Evolutionary conservation across 108 stramenopile genomes (phyloP), one percentile per base, ranked within the genome.

Genomic region (Poteriospumella lacustris): DNA sequence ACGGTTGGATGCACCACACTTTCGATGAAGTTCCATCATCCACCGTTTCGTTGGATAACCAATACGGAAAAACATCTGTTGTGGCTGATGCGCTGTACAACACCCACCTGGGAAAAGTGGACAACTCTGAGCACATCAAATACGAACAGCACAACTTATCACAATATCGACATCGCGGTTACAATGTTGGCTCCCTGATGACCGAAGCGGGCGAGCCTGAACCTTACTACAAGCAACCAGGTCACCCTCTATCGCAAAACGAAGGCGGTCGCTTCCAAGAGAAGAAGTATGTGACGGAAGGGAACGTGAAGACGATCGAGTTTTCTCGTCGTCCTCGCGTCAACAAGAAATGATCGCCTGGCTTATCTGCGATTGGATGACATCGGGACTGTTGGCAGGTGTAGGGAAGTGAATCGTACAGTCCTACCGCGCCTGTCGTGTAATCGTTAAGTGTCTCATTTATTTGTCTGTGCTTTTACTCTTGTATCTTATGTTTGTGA

Each of bases 1-100:
- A 73, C 42, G 70, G 70, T 3, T 73, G 70, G 70, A 73, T 73
- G 70, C 70, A 73, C 36, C 70, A 73, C 36, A 42, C 42, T 5
- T 73, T 73, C 36, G 70, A 73, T 38, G 70, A 73, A 38, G 42
- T 42, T 3, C 70, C 70, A 12, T n/a, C n/a, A n/a, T n/a, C n/a
- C n/a, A 34, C 9, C 31, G 70, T 33, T 5, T 3, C 12, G 5
- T 40, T 40, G 19, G 47, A n/a, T 3, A 39, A 73, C 15, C 5
- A 12, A 5, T 26, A 3, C 36, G 15, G 9, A 19, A 56, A 73
- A 34, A 34, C 47, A 5, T n/a, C n/a, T n/a, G n/a, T n/a, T n/a
- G n/a, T n/a, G n/a, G 38, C 70, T 5, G 12, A 73, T 56, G 43
- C 70, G 3, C 26, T 73, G 9, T 73, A 73, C 41, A 9, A 39